Base-by-base conservation (phyloP, 345 rosid genomes). In the Gynandropsis gynandra region DNA sequence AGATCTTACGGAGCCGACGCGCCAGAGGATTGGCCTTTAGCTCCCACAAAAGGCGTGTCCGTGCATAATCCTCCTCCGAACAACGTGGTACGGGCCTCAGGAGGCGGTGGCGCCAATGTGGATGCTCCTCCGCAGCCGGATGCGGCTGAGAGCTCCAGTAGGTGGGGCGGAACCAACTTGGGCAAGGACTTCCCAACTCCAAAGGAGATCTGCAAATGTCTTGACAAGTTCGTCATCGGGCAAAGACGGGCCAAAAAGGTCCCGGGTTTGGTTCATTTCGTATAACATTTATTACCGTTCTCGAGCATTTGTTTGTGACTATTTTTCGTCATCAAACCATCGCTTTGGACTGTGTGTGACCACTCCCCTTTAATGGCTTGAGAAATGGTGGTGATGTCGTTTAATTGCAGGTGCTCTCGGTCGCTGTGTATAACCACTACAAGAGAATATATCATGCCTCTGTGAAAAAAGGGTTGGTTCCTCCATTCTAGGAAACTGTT, bases 141-240 rank as follows among this genome's bases (percentile, higher is more conserved):
- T 17, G 58, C 61, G 20, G 67, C 56, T 20, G 61, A 68, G 13
- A 63, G 43, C 18, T 54, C 62, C 42, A 58, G 58, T 29, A 75
- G 81, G 41, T 82, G 95, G 95, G 96, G 98, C 1, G 98, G 98
- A 49, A 77, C 89, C 42, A 80, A 76, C 67, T 52, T 90, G 43
- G 98, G 96, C 13, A 80, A 77, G 79, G 85, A 87, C 69, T 76
- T 90, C 38, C 98, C 96, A 24, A 83, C 87, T 14, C 98, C 98
- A 0, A 90, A 82, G 64, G 87, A 83, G 71, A 90, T 90, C 44
- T 81, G 95, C 66, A 68, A 79, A 66, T 92, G 85, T 42, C 89
- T 87, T 49, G 95, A 90, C 59, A 76, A 80, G 69, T 90, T 87
- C 44, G 95, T 90, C 16, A 82, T 87, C 56, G 96, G 98, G 27